Evolutionary conservation across 1,284 basidiomycete genomes (phyloP).

Genomic region (Rhodotorula sp.): DNA sequence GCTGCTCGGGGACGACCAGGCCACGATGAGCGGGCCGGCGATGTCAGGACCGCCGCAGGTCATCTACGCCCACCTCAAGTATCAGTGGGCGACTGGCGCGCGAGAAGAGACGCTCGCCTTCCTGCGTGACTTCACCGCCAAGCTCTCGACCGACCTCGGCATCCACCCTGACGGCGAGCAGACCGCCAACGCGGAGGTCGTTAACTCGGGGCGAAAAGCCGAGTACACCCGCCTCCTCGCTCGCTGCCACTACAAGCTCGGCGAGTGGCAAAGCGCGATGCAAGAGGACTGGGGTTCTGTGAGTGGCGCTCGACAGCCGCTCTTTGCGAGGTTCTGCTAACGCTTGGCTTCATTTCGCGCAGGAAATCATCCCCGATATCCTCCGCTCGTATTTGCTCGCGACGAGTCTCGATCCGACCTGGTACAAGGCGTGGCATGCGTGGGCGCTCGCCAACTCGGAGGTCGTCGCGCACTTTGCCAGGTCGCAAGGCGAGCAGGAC

Average conservation of each 20-base stretch:
- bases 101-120: conserved; percentile 78
- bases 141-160: conserved; percentile 71
- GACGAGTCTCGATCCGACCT: conserved; percentile 85
- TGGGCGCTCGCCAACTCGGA: conserved; percentile 98
- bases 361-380: conserved; percentile 78
- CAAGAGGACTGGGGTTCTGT: conserved; percentile 76
- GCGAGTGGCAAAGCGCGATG: conserved; percentile 83
- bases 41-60: conserved; percentile 88
- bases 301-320: conserved; percentile 45
- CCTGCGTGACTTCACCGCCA: conserved; percentile 78
- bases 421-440: conserved; percentile 99
- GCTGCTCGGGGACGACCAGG: conserved; percentile 62
- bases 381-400: conserved; percentile 81
- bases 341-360: neutral
- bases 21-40: conserved; percentile 48
- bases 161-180: conserved; percentile 53
- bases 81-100: conserved; percentile 87
- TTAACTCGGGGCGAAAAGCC: conserved; percentile 61
- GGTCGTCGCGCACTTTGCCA: conserved; percentile 66
- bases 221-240: conserved; percentile 87
- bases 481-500: conserved; percentile 60
- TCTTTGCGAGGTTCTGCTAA: neutral
- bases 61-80: conserved; percentile 95
- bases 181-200: conserved; percentile 51
- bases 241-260: conserved; percentile 94